phyloP scores from a whole-genome alignment of 805 yeast species.

The Soucietia sequanensis region DNA sequence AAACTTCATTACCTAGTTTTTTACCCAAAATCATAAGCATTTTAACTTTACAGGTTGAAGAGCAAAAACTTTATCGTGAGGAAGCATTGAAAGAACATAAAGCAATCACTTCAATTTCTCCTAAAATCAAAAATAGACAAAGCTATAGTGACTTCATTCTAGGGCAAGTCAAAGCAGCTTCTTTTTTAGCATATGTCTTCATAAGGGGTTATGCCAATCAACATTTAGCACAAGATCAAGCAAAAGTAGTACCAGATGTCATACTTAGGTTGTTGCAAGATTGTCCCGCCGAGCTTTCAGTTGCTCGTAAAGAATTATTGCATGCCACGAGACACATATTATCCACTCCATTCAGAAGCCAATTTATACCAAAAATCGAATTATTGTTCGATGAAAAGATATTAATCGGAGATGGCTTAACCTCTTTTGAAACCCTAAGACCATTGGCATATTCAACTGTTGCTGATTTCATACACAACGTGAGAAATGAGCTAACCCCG shows the following conservation, averaged over 20 bases:
- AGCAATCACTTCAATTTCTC: conserved; percentile 68
- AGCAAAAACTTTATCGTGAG: conserved; percentile 51
- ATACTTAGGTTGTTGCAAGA: conserved; percentile 85
- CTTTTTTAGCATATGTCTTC: conserved; percentile 88
- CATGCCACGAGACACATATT: conserved; percentile 96
- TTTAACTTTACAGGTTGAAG: conserved; percentile 74
- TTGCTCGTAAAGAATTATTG: conserved; percentile 86
- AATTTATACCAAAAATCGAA: conserved; percentile 84
- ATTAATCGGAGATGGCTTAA: conserved; percentile 87
- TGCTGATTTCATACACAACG: conserved; percentile 93
- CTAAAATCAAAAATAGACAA: conserved; percentile 69
- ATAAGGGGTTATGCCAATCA: conserved; percentile 79
- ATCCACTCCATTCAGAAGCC: conserved; percentile 79
- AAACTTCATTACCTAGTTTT: conserved; percentile 68
- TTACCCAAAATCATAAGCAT: conserved; percentile 79
- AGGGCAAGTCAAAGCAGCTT: conserved; percentile 95
- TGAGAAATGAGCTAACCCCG: conserved; percentile 76
- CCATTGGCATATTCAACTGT: conserved; percentile 94
- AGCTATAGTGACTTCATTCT: conserved; percentile 85
- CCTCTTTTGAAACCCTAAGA: conserved; percentile 83
- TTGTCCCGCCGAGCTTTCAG: conserved; percentile 90
- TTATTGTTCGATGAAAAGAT: conserved; percentile 82
- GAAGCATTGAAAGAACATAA: conserved; percentile 55
- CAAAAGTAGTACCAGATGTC: conserved; percentile 76
- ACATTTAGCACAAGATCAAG: conserved; percentile 41